A percentile compares a stretch with the other conserved stretches of the same genome.
Conservation (phyloP, 225 moss, liverwort and hornwort species). For the Physcomitrellopsis africana region DNA sequence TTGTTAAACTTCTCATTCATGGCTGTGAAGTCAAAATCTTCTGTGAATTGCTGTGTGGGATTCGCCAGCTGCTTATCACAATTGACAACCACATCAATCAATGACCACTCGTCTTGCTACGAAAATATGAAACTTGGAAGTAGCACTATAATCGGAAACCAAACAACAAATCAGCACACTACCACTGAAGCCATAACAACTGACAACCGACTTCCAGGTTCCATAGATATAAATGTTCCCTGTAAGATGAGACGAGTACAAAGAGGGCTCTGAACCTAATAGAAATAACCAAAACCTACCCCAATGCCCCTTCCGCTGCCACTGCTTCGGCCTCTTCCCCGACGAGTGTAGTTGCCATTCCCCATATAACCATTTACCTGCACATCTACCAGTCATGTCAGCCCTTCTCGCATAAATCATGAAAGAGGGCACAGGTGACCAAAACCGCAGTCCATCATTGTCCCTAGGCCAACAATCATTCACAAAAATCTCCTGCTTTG, state of each 20-base stretch:
- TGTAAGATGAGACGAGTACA: too few species aligned
- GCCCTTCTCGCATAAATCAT: background rate
- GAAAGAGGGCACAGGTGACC: background rate
- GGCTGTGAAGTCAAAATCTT: conserved; percentile 94
- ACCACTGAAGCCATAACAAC: too few species aligned
- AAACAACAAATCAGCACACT: too few species aligned
- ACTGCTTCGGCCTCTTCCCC: conserved; percentile 89
- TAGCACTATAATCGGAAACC: too few species aligned
- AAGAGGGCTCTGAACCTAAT: too few species aligned
- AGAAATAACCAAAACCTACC: conserved; percentile 47
- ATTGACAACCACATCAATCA: conserved; percentile 17
- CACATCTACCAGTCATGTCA: conserved; percentile 13
- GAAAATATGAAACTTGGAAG: too few species aligned
- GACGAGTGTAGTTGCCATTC: conserved; percentile 70
- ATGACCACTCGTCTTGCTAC: background rate
- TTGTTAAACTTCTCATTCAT: conserved; percentile 99
- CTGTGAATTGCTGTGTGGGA: conserved; percentile 82
- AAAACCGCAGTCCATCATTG: background rate
- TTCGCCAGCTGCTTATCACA: conserved; percentile 62
- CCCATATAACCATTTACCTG: conserved; percentile 86
- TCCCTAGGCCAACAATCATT: background rate
- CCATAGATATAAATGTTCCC: too few species aligned
- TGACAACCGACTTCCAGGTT: too few species aligned
- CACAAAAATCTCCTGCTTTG: background rate
- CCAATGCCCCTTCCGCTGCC: conserved; percentile 88